Base-by-base conservation (phyloP, 78 protist species). In the Tieghemostelium lacteum region DNA sequence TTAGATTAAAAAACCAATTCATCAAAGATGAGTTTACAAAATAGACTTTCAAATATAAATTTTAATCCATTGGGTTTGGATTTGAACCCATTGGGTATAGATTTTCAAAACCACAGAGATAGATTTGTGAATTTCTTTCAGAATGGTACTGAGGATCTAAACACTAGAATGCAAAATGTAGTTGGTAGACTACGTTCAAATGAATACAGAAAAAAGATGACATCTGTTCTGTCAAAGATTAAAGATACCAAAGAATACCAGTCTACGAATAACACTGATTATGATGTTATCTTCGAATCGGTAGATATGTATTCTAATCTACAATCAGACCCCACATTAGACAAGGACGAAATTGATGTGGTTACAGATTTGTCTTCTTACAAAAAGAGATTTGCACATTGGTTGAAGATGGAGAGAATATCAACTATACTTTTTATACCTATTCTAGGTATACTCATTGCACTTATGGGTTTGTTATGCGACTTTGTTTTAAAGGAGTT, bases 241-340 rank as follows among this genome's bases (percentile, higher is more conserved):
- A 83, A 83, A 31, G 91, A 69, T 29, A 83, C 91, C 16, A 83
- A 83, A n/a, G 91, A 83, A 24, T 83, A 83, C 22, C 40, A 69
- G 19, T 73, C 91, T 16, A 69, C 91, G 5, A 50, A 61, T 0
- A 83, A 67, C 64, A 73, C 91, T 2, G 91, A 83, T 58, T 83
- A 83, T 45, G 91, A 83, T 60, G 91, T 83, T 2, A 70, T 83
- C 1, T 83, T 83, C n/a, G 91, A 83, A 83, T 83, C 91, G 16
- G 91, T 83, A 2, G 91, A 83, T 83, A 83, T 83, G 91, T 83
- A 83, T 69, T 83, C 91, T 1, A 83, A 83, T 42, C 65, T 83
- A 26, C 91, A 83, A 31, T 37, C 75, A 26, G 91, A 83, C 42
- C 91, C 91, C 26, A 83, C 91, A 5, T 28, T 83, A 72, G 91